These are phyloP conservation scores for Podospora bellae-mahoneyi DNA, from an alignment of 495 filamentous ascomycete species.

Conservation along the genomic window DNA sequence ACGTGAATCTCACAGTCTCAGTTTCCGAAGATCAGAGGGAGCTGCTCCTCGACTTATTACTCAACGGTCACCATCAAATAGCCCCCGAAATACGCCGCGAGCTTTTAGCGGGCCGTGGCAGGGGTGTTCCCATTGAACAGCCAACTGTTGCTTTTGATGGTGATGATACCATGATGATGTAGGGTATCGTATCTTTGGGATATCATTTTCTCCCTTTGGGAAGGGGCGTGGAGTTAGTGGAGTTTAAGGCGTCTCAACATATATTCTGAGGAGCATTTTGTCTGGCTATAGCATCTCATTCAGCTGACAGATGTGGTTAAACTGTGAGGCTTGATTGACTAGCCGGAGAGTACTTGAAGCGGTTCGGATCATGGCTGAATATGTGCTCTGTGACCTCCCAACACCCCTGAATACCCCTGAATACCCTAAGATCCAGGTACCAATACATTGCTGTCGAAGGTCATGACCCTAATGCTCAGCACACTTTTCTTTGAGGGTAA, in stretches of 20 bases:
- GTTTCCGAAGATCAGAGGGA: slow-evolving; percentile 71
- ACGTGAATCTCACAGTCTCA: slow-evolving; percentile 14
- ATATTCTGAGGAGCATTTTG: neutral
- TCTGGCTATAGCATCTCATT: slow-evolving; percentile 13
- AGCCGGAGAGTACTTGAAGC: no score
- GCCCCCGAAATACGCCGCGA: slow-evolving; percentile 90
- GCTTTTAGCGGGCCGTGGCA: slow-evolving; percentile 79
- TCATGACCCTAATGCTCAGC: no score
- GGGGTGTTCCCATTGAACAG: slow-evolving; percentile 67
- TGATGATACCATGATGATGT: slow-evolving; percentile 88
- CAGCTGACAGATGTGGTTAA: neutral
- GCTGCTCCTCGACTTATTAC: slow-evolving; percentile 81
- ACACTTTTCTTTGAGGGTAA: no score
- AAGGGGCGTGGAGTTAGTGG: neutral
- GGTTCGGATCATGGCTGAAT: no score
- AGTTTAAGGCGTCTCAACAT: neutral
- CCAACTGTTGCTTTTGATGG: slow-evolving; percentile 53
- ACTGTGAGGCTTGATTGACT: neutral
- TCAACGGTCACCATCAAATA: slow-evolving; percentile 82
- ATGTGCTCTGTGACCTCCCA: no score
- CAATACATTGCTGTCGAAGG: no score
- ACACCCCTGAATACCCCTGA: no score
- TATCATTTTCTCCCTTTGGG: neutral
- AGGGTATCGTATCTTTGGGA: neutral
- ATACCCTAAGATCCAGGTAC: no score